Evolutionary conservation across 441 rosid genomes (phyloP).

Genomic region (Biscutella auriculata): DNA sequence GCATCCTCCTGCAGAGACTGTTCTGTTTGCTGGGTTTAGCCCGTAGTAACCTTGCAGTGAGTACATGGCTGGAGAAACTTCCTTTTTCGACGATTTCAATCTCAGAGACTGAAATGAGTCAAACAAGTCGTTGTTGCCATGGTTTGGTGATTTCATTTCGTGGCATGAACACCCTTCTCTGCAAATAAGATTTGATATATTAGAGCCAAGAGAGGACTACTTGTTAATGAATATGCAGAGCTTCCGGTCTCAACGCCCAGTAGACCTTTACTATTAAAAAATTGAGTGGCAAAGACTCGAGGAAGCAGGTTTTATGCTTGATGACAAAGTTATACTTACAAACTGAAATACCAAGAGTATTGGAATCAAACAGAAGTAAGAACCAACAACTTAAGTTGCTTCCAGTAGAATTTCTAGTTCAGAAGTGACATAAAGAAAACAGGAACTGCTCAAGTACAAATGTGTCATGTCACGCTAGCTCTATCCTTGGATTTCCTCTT

Average conservation of each 20-base stretch:
- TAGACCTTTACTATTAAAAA: not conserved
- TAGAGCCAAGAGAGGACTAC: not conserved
- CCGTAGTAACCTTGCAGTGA: conserved; percentile 57
- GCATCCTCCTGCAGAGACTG: conserved; percentile 28
- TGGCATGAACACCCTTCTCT: conserved; percentile 31
- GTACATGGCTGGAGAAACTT: conserved; percentile 51
- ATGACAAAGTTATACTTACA: not conserved
- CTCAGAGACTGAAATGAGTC: conserved; percentile 60
- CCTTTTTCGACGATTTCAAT: conserved; percentile 34
- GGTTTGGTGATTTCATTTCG: conserved; percentile 15
- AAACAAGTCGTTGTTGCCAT: conserved; percentile 22
- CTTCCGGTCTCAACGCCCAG: not conserved
- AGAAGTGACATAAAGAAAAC: not conserved
- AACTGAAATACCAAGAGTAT: not conserved
- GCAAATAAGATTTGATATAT: conserved; percentile 18
- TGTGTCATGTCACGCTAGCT: not conserved
- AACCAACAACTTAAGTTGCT: not conserved
- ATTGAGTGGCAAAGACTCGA: not conserved
- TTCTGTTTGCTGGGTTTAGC: conserved; percentile 28
- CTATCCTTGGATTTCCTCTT: not conserved
- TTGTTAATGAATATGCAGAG: not conserved
- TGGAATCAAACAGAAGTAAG: not conserved
- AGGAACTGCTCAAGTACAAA: too few relatives aligned
- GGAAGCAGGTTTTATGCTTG: not conserved
- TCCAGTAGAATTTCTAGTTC: not conserved